Evolutionary conservation across 108 stramenopile genomes (phyloP), one percentile per base, ranked within the genome.

Genomic region (Pseudonitzschia multistriata): DNA sequence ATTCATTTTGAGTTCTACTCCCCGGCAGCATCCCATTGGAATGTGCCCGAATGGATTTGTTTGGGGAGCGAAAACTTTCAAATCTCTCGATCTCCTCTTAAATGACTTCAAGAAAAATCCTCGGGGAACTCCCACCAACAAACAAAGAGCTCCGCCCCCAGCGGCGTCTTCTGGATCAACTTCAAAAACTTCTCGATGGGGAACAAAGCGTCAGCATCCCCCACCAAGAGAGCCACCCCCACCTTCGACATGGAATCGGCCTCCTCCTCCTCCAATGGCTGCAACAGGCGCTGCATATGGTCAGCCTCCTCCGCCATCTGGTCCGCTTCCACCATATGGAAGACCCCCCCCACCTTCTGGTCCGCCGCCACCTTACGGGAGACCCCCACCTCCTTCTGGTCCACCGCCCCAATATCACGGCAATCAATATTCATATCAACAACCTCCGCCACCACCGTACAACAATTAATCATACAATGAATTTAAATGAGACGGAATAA

Each of bases 61-160:
- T 3, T 91, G 88, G 89, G 79, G 80, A 17, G 19, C 68, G 34
- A 89, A 84, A 36, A 81, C 74, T 0, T 91, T 73, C 70, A 68
- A 65, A 33, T 82, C 61, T 30, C 74, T 94, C 56, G 92, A 94
- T 57, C 49, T 70, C 54, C 83, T 94, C 4, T 49, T 94, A 49
- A 91, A 94, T 65, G 89, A 85, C 47, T 94, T 94, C 77, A 94
- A 93, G 72, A 88, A 84, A 75, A 91, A 94, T 66, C 92, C 92
- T 25, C 66, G 82, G 19, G 88, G 88, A 36, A 49, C 49, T 14
- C 40, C 81, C n/a, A 62, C 66, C 22, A 37, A 61, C 36, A 66
- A 67, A 39, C 70, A 31, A 17, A 49, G 69, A 17, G 50, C 72
- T 28, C 47, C 70, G 29, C 70, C 77, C 5, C 27, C 22, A 28